phyloP scores from a whole-genome alignment of 306 rosid genomes.

The Leucaena leucocephala region DNA sequence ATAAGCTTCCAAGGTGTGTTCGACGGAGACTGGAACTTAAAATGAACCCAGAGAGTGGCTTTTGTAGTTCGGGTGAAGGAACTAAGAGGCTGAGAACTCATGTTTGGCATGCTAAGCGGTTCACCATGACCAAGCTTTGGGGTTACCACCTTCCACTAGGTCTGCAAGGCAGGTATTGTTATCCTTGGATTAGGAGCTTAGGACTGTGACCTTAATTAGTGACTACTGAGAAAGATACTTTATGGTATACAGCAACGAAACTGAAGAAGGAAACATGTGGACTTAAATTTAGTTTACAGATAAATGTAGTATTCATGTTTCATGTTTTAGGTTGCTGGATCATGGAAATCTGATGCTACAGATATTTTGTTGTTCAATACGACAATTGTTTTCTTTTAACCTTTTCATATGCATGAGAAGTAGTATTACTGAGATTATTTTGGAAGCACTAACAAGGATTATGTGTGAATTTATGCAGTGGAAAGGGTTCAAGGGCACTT shows the following conservation, averaged over 20 bases:
- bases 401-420: not conserved
- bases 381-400: not conserved
- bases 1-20: constrained; percentile 56
- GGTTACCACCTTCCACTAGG: constrained; percentile 80
- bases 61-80: constrained; percentile 72
- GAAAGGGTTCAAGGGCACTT: constrained; percentile 81
- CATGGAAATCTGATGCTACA: constrained; percentile 11
- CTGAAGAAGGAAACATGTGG: not conserved
- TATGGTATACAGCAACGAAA: not conserved
- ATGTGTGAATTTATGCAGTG: constrained; percentile 50
- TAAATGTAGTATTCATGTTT: constrained; percentile 16
- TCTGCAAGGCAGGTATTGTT: constrained; percentile 73
- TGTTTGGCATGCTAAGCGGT: constrained; percentile 93
- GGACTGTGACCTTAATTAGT: not conserved
- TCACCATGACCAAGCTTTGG: constrained; percentile 84
- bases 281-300: constrained; percentile 21
- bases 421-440: constrained; percentile 2
- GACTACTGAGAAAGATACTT: not conserved
- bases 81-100: constrained; percentile 88
- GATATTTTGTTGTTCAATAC: not conserved
- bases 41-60: constrained; percentile 62
- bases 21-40: constrained; percentile 68
- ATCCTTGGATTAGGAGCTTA: not conserved
- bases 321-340: not conserved
- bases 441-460: constrained; percentile 28